A percentile compares a stretch with the other conserved stretches of the same genome.
Conservation (phyloP, 495 filamentous ascomycete genomes). For the Aspergillus sclerotioniger region DNA sequence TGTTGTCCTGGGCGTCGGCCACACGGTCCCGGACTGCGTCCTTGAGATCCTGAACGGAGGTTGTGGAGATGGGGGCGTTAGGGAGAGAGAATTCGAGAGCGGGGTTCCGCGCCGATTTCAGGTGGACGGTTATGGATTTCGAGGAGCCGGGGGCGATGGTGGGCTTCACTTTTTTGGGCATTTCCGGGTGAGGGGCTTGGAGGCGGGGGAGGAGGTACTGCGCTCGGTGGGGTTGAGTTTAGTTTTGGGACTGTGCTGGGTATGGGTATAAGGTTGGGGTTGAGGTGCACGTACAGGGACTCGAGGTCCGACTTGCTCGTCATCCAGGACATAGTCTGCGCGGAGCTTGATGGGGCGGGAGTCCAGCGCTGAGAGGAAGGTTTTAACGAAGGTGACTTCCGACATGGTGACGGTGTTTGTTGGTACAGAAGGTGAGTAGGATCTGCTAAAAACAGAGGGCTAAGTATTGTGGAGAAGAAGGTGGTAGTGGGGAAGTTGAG, state of each 20-base stretch:
- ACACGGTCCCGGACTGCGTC: constrained; percentile 52
- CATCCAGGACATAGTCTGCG: constrained; percentile 82
- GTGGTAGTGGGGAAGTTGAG: background rate
- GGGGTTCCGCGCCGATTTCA: constrained; percentile 76
- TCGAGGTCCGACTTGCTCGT: constrained; percentile 66
- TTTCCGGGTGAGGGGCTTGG: constrained; percentile 46
- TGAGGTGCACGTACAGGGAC: constrained; percentile 58
- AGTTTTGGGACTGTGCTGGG: background rate
- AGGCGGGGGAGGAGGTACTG: constrained; percentile 48
- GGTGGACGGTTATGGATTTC: constrained; percentile 53
- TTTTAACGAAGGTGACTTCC: constrained; percentile 80
- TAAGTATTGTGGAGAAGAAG: background rate
- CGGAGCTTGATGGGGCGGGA: constrained; percentile 71
- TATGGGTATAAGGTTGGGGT: constrained; percentile 4
- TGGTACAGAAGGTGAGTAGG: background rate
- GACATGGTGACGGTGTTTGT: constrained; percentile 58
- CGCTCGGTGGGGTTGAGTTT: constrained; percentile 18
- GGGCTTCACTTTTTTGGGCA: constrained; percentile 47
- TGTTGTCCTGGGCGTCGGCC: constrained; percentile 33
- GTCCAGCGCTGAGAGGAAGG: constrained; percentile 78
- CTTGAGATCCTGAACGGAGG: constrained; percentile 73
- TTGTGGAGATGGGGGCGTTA: constrained; percentile 56
- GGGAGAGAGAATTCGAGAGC: constrained; percentile 60
- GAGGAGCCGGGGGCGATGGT: constrained; percentile 44
- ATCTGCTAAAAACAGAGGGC: background rate